Percentiles rank a stretch among this genome's conserved stretches.
Conservation (phyloP, 176 grass and related monocot genomes). For the Calamus simplicifolius region DNA sequence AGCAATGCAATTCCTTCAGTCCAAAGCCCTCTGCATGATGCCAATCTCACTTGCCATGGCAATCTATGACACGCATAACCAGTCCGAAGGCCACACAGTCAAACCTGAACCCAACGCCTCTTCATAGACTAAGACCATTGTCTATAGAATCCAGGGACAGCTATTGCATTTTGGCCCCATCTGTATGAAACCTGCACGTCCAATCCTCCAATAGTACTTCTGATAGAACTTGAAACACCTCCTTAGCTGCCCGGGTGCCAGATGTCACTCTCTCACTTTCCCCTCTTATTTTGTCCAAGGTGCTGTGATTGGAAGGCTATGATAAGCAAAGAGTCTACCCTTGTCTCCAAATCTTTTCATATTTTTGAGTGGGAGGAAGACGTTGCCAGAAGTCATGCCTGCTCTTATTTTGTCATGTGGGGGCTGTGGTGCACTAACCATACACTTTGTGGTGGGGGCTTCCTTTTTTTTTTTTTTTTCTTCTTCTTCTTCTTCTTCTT, state of each 20-base stretch:
- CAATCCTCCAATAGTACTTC: slow-evolving; percentile 36
- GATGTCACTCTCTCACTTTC: slow-evolving; percentile 46
- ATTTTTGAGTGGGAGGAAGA: slow-evolving; percentile 41
- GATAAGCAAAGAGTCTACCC: slow-evolving; percentile 54
- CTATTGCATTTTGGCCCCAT: slow-evolving; percentile 25
- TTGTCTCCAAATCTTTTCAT: slow-evolving; percentile 38
- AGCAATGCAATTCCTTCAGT: slow-evolving; percentile 98
- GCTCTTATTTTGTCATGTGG: slow-evolving; percentile 42
- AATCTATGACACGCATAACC: slow-evolving; percentile 85
- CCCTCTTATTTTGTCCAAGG: slow-evolving; percentile 52
- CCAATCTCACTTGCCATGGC: slow-evolving; percentile 94
- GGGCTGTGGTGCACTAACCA: slow-evolving; percentile 83
- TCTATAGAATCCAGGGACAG: slow-evolving; percentile 11
- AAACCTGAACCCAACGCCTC: slow-evolving; percentile 92
- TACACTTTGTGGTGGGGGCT: slow-evolving; percentile 70
- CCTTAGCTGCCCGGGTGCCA: slow-evolving; percentile 44
- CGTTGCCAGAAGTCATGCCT: slow-evolving; percentile 27
- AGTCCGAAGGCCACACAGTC: slow-evolving; percentile 52
- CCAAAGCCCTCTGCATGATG: slow-evolving; percentile 99
- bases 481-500: too few species aligned
- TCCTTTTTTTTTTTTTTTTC: slow-evolving; percentile 7
- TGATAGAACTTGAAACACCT: slow-evolving; percentile 63
- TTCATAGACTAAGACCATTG: slow-evolving; percentile 36
- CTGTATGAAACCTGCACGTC: slow-evolving; percentile 33
- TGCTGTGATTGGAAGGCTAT: slow-evolving; percentile 53